phyloP scores from a whole-genome alignment of 2,329 filamentous ascomycete genomes.

The Talaromyces sp. region DNA sequence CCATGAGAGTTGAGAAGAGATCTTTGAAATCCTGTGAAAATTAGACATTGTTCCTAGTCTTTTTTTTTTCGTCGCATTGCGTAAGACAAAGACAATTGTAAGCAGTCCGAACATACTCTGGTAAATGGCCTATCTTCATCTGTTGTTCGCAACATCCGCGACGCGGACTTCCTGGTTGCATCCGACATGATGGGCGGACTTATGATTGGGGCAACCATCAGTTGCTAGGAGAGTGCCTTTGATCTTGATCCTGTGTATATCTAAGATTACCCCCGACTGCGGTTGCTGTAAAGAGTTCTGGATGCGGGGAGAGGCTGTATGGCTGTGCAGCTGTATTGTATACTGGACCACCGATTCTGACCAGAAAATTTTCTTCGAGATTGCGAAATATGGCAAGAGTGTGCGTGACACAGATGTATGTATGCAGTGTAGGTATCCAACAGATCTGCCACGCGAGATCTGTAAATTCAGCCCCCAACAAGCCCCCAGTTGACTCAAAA shows the following conservation, averaged over 20 bases:
- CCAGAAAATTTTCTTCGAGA: background rate
- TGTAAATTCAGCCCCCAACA: background rate
- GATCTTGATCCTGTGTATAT: background rate
- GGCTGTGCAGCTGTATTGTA: background rate
- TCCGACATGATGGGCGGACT: conserved; percentile 6
- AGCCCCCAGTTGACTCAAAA: background rate
- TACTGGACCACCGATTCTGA: background rate
- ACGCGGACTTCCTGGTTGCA: conserved; percentile 98
- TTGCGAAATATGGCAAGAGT: background rate
- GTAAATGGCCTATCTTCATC: conserved; percentile 95
- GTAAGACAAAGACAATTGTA: background rate
- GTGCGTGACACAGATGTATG: background rate
- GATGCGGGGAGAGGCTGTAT: too few relatives aligned
- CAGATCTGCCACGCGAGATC: background rate
- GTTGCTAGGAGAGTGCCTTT: background rate
- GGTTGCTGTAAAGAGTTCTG: background rate
- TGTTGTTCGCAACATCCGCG: conserved; percentile 93
- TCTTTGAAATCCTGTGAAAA: conserved; percentile 88
- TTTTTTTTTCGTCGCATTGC: background rate
- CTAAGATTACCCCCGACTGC: background rate
- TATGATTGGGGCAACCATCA: background rate
- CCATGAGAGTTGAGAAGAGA: conserved; percentile 90
- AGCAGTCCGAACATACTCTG: conserved; percentile 58
- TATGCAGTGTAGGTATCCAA: background rate
- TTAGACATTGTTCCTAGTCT: background rate